Evolutionary conservation across 2,329 filamentous ascomycete genomes (phyloP).

Genomic region (Alternaria ventricosa): DNA sequence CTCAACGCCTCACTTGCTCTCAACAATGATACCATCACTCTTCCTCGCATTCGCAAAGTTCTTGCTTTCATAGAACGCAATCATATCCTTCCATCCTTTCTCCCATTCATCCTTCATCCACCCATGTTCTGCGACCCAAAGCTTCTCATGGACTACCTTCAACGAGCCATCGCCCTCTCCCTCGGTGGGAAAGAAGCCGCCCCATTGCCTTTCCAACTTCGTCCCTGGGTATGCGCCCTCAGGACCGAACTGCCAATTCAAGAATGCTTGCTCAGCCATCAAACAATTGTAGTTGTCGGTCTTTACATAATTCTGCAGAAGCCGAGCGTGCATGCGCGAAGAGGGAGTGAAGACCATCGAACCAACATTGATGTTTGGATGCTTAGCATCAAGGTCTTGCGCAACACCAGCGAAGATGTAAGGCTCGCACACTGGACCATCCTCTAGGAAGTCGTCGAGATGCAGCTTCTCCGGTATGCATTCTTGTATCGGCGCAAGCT

Average conservation of each 20-base stretch:
- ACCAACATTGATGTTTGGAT: constrained; percentile 41
- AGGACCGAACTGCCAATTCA: constrained; percentile 42
- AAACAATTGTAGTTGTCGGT: constrained; percentile 36
- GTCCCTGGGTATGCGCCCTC: constrained; percentile 38
- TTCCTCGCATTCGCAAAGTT: constrained; percentile 26
- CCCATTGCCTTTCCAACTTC: constrained; percentile 34
- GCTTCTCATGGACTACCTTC: constrained; percentile 47
- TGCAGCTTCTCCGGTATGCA: constrained; percentile 32
- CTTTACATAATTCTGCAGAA: constrained; percentile 44
- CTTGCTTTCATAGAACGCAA: constrained; percentile 28
- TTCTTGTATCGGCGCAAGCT: constrained; percentile 22
- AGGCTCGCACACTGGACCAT: constrained; percentile 35
- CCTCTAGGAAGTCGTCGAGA: constrained; percentile 30
- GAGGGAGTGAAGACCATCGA: constrained; percentile 43
- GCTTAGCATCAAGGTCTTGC: constrained; percentile 18
- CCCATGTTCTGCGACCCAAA: constrained; percentile 30
- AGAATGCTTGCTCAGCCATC: constrained; percentile 44
- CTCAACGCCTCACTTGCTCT: background rate
- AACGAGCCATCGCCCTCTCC: constrained; percentile 32
- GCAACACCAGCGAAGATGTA: constrained; percentile 39
- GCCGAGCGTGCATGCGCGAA: constrained; percentile 33
- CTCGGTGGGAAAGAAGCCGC: constrained; percentile 31
- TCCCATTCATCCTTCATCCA: constrained; percentile 38
- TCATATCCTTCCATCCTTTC: constrained; percentile 33
- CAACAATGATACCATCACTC: constrained; percentile 11